Conservation (phyloP, 805 yeast species). For the Groenewaldozyma salmanticensis region DNA sequence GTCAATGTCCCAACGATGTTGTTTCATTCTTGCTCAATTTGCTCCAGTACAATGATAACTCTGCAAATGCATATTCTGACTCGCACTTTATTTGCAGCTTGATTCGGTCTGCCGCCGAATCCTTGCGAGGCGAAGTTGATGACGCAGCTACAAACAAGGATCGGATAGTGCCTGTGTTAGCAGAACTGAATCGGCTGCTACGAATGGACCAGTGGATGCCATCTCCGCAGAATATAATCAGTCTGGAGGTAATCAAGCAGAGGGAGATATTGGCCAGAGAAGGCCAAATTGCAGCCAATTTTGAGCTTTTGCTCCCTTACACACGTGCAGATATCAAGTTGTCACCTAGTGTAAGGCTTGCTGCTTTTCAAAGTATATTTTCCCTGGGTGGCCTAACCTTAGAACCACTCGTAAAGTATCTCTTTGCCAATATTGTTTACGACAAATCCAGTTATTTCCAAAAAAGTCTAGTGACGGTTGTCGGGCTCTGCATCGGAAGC, state of each 20-base stretch:
- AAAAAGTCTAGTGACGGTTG: conserved; percentile 36
- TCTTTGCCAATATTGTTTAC: conserved; percentile 45
- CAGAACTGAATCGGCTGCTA: conserved; percentile 64
- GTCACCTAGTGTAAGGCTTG: conserved; percentile 36
- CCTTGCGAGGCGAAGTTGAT: conserved; percentile 21
- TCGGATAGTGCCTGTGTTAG: conserved; percentile 40
- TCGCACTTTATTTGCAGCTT: conserved; percentile 52
- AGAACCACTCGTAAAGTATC: conserved; percentile 46
- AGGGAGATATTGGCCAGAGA: conserved; percentile 49
- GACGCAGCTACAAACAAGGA: conserved; percentile 6
- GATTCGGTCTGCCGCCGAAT: conserved; percentile 42
- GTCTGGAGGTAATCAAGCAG: conserved; percentile 47
- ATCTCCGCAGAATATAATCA: conserved; percentile 48
- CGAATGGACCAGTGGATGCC: conserved; percentile 85
- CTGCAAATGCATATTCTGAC: conserved; percentile 69
- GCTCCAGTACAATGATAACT: conserved; percentile 76
- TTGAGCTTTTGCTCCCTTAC: conserved; percentile 46
- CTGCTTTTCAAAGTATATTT: conserved; percentile 63
- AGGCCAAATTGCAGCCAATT: conserved; percentile 43
- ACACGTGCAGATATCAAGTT: conserved; percentile 39
- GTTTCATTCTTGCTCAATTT: conserved; percentile 57
- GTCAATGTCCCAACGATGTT: conserved; percentile 50
- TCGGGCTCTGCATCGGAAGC: conserved; percentile 47
- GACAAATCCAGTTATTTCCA: conserved; percentile 48
- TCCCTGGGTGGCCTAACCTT: conserved; percentile 71